Conservation (phyloP, 2,329 filamentous ascomycete genomes). For the Trichoderma brevicompactum region DNA sequence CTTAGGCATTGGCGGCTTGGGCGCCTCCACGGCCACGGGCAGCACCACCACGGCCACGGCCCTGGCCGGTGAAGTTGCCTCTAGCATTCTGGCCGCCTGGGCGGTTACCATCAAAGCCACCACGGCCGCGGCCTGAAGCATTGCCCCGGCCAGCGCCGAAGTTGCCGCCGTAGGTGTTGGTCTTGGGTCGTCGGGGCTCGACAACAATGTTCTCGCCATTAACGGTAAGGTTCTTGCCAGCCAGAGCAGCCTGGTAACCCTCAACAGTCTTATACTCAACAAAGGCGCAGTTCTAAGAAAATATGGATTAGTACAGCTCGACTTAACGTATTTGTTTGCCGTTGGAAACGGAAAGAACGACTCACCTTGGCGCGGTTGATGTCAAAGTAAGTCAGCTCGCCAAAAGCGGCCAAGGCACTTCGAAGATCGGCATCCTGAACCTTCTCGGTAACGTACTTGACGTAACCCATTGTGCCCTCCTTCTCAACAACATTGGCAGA, state of each 20-base stretch:
- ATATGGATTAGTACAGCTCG: conserved; percentile 22
- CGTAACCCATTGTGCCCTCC: conserved; percentile 81
- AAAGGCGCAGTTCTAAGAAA: conserved; percentile 85
- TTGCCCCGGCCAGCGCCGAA: conserved; percentile 66
- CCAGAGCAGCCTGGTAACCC: conserved; percentile 80
- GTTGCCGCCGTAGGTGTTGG: conserved; percentile 70
- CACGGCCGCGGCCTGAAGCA: conserved; percentile 66
- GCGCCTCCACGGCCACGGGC: conserved; percentile 67
- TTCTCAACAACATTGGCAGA: conserved; percentile 66
- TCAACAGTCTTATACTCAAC: conserved; percentile 85
- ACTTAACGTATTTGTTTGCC: conserved; percentile 30
- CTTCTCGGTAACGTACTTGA: conserved; percentile 94
- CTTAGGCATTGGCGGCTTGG: conserved; percentile 54
- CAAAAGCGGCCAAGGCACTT: conserved; percentile 70
- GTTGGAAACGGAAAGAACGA: conserved; percentile 14
- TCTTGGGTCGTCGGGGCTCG: conserved; percentile 84
- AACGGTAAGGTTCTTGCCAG: conserved; percentile 83
- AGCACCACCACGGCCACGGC: conserved; percentile 68
- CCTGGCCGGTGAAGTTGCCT: conserved; percentile 70
- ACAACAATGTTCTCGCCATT: conserved; percentile 82
- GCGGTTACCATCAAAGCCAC: conserved; percentile 64
- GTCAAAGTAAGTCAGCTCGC: conserved; percentile 73
- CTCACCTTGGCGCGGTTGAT: conserved; percentile 82
- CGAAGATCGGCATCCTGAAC: conserved; percentile 76
- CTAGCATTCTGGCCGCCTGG: conserved; percentile 65